Evolutionary conservation across 495 filamentous ascomycete genomes (phyloP).

Genomic region (Lasiosphaeris hirsuta): DNA sequence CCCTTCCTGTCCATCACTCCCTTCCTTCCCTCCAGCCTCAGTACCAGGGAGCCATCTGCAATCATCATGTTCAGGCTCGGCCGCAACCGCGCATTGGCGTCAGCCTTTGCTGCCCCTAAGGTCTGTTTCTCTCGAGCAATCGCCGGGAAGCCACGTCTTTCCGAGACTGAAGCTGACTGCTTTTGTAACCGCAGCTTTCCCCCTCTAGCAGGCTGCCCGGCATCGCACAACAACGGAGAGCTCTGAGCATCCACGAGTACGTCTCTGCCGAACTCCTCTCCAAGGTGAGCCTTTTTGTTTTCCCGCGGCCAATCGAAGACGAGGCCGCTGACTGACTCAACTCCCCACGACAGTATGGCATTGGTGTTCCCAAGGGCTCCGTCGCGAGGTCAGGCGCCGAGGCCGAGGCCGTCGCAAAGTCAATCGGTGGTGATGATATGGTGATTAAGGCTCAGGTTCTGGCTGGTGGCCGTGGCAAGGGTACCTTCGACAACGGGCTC

Average conservation of each 20-base stretch:
- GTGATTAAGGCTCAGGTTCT: slow-evolving; percentile 99
- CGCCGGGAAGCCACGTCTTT: slow-evolving; percentile 5
- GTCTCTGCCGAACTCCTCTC: slow-evolving; percentile 85
- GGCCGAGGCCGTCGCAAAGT: slow-evolving; percentile 85
- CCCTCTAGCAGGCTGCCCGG: slow-evolving; percentile 43
- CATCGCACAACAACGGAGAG: slow-evolving; percentile 60
- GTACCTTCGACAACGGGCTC: slow-evolving; percentile 93
- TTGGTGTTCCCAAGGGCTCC: slow-evolving; percentile 84
- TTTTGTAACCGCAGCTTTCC: slow-evolving; percentile 25
- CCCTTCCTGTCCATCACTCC: background rate
- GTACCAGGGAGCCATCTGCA: slow-evolving; percentile 10
- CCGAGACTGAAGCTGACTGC: slow-evolving; percentile 14
- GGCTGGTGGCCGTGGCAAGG: slow-evolving; percentile 95
- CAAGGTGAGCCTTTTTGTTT: slow-evolving; percentile 50
- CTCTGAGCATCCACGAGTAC: slow-evolving; percentile 96
- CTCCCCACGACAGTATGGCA: slow-evolving; percentile 67
- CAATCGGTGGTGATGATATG: slow-evolving; percentile 91
- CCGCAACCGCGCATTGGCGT: slow-evolving; percentile 47
- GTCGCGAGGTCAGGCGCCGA: slow-evolving; percentile 80
- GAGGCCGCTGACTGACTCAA: slow-evolving; percentile 10
- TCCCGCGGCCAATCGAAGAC: background rate
- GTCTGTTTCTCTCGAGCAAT: slow-evolving; percentile 22
- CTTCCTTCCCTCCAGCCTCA: slow-evolving; percentile 1
- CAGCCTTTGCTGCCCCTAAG: slow-evolving; percentile 47
- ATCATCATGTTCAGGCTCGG: slow-evolving; percentile 47